Evolutionary conservation across 2,329 filamentous ascomycete genomes (phyloP).

Genomic region (Orbilia quercus): DNA sequence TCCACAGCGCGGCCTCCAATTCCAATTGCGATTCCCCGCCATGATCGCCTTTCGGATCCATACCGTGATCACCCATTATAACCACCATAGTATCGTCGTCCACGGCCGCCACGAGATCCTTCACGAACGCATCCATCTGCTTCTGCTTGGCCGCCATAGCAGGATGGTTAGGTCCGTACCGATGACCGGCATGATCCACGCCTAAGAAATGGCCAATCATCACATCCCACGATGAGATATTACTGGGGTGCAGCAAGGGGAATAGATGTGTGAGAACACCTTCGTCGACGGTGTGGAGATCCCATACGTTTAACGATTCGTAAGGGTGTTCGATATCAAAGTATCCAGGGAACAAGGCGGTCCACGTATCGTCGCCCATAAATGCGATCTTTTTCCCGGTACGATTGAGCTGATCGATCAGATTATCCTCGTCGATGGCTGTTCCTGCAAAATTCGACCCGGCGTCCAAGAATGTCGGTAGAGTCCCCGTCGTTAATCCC

Average conservation of each 20-base stretch:
- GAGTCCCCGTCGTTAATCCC: slow-evolving; percentile 90
- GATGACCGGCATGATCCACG: slow-evolving; percentile 95
- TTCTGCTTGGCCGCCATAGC: slow-evolving; percentile 90
- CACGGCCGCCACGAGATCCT: slow-evolving; percentile 75
- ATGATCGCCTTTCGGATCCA: slow-evolving; percentile 97
- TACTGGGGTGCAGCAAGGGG: slow-evolving; percentile 76
- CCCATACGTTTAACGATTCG: slow-evolving; percentile 98
- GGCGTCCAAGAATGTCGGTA: slow-evolving; percentile 93
- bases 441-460: slow-evolving; percentile 96
- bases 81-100: slow-evolving; percentile 89
- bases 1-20: slow-evolving; percentile 93
- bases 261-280: slow-evolving; percentile 92
- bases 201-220: slow-evolving; percentile 93
- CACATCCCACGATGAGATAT: slow-evolving; percentile 84
- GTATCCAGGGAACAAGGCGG: slow-evolving; percentile 89
- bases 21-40: slow-evolving; percentile 98
- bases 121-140: slow-evolving; percentile 88
- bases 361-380: slow-evolving; percentile 98
- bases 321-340: slow-evolving; percentile 91
- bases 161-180: slow-evolving; percentile 90
- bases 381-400: slow-evolving; percentile 85
- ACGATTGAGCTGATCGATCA: slow-evolving; percentile 73
- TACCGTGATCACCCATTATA: slow-evolving; percentile 99
- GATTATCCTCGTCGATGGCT: slow-evolving; percentile 91
- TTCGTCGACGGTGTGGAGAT: slow-evolving; percentile 95